A percentile compares a stretch with the other conserved stretches of the same genome.
Conservation (phyloP, 441 rosid genomes). For the Melastoma candidum region DNA sequence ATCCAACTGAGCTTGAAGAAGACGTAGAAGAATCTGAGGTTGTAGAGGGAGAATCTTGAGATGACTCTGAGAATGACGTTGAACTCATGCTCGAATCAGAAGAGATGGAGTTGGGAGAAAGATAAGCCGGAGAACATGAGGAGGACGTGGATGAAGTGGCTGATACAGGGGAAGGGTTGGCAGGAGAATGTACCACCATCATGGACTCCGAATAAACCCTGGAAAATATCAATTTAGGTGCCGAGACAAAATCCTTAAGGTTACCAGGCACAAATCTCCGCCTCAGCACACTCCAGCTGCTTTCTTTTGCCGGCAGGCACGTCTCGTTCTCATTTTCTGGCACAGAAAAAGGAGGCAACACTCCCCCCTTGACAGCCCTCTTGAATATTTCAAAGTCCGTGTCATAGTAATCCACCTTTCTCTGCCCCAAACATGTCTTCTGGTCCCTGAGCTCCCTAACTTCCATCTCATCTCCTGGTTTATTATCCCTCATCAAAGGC, state of each 20-base stretch:
- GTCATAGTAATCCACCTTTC: constrained; percentile 61
- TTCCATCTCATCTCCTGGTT: constrained; percentile 24
- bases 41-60: constrained; percentile 57
- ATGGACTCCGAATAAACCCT: constrained; percentile 88
- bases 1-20: constrained; percentile 46
- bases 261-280: constrained; percentile 67
- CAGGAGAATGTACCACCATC: constrained; percentile 70
- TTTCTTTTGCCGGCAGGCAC: constrained; percentile 83
- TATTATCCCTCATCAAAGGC: constrained; percentile 49
- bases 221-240: constrained; percentile 56
- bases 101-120: constrained; percentile 61
- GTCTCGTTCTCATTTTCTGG: constrained; percentile 78
- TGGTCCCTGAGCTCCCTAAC: constrained; percentile 22
- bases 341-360: constrained; percentile 77
- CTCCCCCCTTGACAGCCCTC: constrained; percentile 78
- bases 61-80: constrained; percentile 46
- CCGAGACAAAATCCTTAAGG: constrained; percentile 65
- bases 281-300: constrained; percentile 78
- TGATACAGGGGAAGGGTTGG: constrained; percentile 37
- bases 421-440: constrained; percentile 45
- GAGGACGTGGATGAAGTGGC: constrained; percentile 24
- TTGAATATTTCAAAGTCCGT: constrained; percentile 81
- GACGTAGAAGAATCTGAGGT: constrained; percentile 38
- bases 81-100: constrained; percentile 57
- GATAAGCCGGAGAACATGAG: constrained; percentile 65